Percentiles rank a stretch among this genome's conserved stretches.
These are phyloP conservation scores for Boletus mariae DNA, from an alignment of 1,284 basidiomycete genomes.

Conservation along the genomic window DNA sequence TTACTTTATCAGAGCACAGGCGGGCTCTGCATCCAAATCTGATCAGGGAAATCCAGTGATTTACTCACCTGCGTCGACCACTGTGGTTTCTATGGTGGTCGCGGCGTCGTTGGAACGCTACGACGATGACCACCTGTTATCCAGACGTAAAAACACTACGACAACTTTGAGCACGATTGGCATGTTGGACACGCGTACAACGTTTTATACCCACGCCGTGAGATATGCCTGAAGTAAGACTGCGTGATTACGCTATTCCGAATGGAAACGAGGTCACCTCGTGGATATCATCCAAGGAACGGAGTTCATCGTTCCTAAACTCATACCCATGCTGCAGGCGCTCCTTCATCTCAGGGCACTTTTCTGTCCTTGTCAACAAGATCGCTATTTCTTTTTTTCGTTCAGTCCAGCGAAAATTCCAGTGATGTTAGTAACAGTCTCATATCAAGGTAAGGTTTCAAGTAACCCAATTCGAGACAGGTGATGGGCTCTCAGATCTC, in stretches of 20 bases:
- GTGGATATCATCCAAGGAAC: constrained; percentile 16
- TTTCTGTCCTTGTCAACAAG: no score
- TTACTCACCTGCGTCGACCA: neutral
- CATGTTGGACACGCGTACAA: constrained; percentile 3
- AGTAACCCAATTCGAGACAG: no score
- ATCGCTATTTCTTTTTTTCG: no score
- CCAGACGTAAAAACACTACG: neutral
- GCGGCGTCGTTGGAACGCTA: neutral
- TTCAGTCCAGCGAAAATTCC: no score
- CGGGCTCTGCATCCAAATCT: constrained; percentile 5
- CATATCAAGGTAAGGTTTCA: neutral
- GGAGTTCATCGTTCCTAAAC: neutral
- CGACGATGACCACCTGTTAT: neutral
- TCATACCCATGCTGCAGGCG: no score
- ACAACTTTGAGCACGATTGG: constrained; percentile 2
- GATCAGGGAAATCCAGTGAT: constrained; percentile 13
- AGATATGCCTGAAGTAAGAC: constrained; percentile 11
- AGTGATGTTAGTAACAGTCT: no score
- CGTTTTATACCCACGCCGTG: constrained; percentile 25
- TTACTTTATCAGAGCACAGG: constrained; percentile 25
- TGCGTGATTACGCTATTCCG: constrained; percentile 22
- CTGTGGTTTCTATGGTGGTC: neutral
- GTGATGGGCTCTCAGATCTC: neutral
- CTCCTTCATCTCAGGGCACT: no score
- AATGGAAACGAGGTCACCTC: constrained; percentile 29